These are phyloP conservation scores for Limnanthes douglasii DNA, from an alignment of 345 rosid species.

Conservation along the genomic window DNA sequence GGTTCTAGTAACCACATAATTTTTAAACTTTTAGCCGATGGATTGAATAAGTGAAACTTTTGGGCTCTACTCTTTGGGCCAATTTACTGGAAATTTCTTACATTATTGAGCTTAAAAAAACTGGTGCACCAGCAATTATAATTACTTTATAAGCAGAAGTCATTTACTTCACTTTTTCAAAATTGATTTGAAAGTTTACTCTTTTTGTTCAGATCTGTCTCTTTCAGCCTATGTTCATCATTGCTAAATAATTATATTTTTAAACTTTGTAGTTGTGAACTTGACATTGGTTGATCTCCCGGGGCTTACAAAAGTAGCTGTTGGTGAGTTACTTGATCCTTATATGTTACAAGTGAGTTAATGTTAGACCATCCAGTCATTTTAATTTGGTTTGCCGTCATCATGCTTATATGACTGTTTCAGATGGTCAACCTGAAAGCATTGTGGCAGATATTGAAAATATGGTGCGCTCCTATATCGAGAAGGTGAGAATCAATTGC, in stretches of 20 bases:
- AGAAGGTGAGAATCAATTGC: slow-evolving; percentile 43
- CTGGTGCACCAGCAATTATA: background rate
- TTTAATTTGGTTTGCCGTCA: background rate
- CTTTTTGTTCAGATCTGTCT: background rate
- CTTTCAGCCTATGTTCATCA: slow-evolving; percentile 1
- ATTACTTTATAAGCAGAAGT: background rate
- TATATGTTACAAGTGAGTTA: slow-evolving; percentile 1
- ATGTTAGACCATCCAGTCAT: slow-evolving; percentile 1
- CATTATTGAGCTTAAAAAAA: too few species aligned
- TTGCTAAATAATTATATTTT: background rate
- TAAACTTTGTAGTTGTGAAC: slow-evolving; percentile 59
- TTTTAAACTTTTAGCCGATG: too few species aligned
- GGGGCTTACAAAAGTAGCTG: slow-evolving; percentile 95
- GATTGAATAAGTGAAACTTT: too few species aligned
- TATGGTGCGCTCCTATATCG: slow-evolving; percentile 79
- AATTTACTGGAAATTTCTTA: too few species aligned
- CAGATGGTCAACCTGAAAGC: slow-evolving; percentile 90
- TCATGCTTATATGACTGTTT: slow-evolving; percentile 9
- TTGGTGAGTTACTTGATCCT: slow-evolving; percentile 38
- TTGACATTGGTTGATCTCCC: slow-evolving; percentile 94
- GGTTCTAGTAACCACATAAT: too few species aligned
- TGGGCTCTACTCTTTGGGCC: too few species aligned
- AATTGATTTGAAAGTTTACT: background rate
- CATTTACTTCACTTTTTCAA: background rate
- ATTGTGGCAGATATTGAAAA: slow-evolving; percentile 80